Percentiles rank a stretch among this genome's conserved stretches.
Conservation (phyloP, 2,329 filamentous ascomycete species). For the Coleophoma cylindrospora region DNA sequence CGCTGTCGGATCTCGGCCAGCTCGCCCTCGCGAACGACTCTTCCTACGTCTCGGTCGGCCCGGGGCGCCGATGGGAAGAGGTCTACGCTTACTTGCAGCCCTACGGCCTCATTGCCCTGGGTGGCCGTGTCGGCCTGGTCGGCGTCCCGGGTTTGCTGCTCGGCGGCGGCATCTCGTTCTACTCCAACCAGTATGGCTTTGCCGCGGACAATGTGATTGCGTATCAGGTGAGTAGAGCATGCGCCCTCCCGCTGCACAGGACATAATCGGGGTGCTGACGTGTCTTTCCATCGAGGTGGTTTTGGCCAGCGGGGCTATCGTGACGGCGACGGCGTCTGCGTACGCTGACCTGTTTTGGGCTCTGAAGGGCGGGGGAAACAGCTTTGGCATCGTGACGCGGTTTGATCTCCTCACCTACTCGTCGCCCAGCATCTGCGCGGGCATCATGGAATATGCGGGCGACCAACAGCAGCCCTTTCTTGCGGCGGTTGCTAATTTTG, state of each 20-base stretch:
- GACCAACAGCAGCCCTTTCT: constrained; percentile 6
- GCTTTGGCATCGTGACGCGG: constrained; percentile 28
- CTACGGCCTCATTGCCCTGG: constrained; percentile 7
- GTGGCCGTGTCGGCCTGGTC: constrained; percentile 8
- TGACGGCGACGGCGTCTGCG: constrained; percentile 17
- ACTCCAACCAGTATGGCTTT: constrained; percentile 12
- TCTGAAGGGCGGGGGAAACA: constrained; percentile 29
- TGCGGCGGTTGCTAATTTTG: constrained; percentile 7
- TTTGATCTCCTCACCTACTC: constrained; percentile 32
- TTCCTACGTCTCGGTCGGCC: constrained; percentile 6
- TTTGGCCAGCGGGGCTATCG: constrained; percentile 14
- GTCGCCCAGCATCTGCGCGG: constrained; percentile 8
- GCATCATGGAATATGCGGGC: constrained; percentile 2
- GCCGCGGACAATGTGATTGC: constrained; percentile 9
- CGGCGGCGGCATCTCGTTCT: constrained; percentile 14
- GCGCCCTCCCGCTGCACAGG: neutral
- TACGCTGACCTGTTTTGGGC: constrained; percentile 30
- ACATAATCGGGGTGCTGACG: no score
- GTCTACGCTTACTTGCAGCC: constrained; percentile 8
- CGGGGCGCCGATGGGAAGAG: constrained; percentile 9
- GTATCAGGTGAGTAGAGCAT: constrained; percentile 6
- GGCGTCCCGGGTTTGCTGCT: constrained; percentile 12
- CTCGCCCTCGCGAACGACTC: constrained; percentile 5
- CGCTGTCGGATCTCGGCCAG: constrained; percentile 6
- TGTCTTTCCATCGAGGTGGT: constrained; percentile 5